Conservation (phyloP, 2,329 filamentous ascomycete genomes). For the Acephala macrosclerotiorum region DNA sequence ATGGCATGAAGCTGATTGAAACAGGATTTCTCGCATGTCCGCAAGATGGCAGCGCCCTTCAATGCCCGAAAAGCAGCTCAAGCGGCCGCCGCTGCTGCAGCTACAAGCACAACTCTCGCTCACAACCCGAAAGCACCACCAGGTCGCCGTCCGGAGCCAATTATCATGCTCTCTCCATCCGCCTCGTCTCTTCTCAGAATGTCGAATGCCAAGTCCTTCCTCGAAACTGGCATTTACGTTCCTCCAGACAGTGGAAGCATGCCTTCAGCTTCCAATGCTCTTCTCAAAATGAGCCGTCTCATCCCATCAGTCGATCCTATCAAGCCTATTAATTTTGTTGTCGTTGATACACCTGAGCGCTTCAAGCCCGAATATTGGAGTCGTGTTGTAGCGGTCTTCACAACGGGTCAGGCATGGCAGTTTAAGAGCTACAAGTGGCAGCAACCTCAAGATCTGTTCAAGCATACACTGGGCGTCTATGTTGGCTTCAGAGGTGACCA, state of each 20-base stretch:
- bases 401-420: conserved; percentile 96
- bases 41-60: conserved; percentile 83
- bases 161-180: conserved; percentile 95
- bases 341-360: conserved; percentile 90
- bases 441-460: conserved; percentile 86
- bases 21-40: conserved; percentile 93
- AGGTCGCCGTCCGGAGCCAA: conserved; percentile 72
- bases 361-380: conserved; percentile 99
- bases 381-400: conserved; percentile 94
- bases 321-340: conserved; percentile 87
- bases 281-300: conserved; percentile 83
- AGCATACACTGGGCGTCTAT: conserved; percentile 85
- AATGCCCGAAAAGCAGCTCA: conserved; percentile 65
- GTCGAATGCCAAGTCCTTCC: conserved; percentile 94
- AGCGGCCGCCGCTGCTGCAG: conserved; percentile 44
- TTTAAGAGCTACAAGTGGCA: conserved; percentile 99
- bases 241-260: conserved; percentile 72
- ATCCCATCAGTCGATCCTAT: conserved; percentile 75
- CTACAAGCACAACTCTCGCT: conserved; percentile 55
- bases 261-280: conserved; percentile 72
- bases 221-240: conserved; percentile 82
- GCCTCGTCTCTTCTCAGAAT: conserved; percentile 94
- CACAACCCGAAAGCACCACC: conserved; percentile 60
- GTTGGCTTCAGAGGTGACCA: conserved; percentile 91
- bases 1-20: conserved; percentile 24